These are phyloP conservation scores for Phytopythium montanum DNA, from an alignment of 352 stramenopile species.

Conservation along the genomic window DNA sequence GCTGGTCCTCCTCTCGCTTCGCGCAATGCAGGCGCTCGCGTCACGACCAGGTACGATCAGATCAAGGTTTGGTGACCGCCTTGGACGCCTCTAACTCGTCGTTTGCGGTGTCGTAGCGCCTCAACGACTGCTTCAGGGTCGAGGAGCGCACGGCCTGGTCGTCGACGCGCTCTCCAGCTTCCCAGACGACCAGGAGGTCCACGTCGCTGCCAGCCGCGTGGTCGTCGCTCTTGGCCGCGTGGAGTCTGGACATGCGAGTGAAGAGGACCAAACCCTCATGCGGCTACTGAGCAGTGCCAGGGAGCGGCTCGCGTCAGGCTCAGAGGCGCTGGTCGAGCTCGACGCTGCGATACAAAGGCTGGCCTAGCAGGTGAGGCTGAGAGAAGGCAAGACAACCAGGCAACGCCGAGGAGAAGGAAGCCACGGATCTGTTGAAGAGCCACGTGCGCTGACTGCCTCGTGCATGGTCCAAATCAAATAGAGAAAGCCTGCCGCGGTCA, in stretches of 20 bases:
- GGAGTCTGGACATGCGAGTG: too few species aligned
- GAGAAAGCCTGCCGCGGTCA: neutral
- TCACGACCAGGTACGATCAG: neutral
- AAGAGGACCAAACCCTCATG: neutral
- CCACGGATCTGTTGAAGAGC: neutral
- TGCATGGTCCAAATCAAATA: conserved; percentile 2
- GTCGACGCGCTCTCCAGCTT: conserved; percentile 4
- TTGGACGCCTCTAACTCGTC: neutral
- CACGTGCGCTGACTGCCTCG: neutral
- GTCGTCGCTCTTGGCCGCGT: neutral
- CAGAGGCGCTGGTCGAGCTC: neutral
- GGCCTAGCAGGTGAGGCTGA: too few species aligned
- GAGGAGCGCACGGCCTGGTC: conserved; percentile 9
- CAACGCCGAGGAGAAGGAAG: neutral
- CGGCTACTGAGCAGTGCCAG: neutral
- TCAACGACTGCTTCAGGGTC: conserved; percentile 13
- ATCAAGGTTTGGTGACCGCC: neutral
- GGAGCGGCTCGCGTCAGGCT: neutral
- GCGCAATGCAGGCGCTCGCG: neutral
- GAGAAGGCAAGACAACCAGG: too few species aligned
- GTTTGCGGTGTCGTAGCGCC: neutral
- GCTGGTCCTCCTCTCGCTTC: neutral
- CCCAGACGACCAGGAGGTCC: conserved; percentile 6
- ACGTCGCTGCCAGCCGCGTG: neutral
- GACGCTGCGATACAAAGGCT: too few species aligned